These are phyloP conservation scores for Rhodotorula sp. DNA, from an alignment of 1,284 basidiomycete genomes.

Conservation along the genomic window DNA sequence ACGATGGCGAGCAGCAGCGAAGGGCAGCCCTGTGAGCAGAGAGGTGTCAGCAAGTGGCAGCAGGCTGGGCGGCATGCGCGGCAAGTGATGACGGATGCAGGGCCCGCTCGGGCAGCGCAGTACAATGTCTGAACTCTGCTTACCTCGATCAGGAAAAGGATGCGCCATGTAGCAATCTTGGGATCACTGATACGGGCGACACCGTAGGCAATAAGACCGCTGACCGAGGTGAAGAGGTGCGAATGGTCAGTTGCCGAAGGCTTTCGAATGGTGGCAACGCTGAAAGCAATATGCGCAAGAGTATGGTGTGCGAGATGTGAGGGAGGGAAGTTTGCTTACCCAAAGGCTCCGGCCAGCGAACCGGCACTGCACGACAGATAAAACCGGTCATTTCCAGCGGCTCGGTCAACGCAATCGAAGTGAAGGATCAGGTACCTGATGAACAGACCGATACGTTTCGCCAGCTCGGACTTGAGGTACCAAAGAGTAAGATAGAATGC, in stretches of 20 bases:
- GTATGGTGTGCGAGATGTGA: too few relatives aligned
- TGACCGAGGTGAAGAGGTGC: background rate
- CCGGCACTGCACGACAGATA: constrained; percentile 40
- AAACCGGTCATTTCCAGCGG: too few relatives aligned
- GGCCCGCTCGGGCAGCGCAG: too few relatives aligned
- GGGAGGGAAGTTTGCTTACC: constrained; percentile 1
- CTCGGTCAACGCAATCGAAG: too few relatives aligned
- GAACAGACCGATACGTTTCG: constrained; percentile 53
- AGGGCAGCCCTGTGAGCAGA: constrained; percentile 56
- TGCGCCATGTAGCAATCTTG: constrained; percentile 21
- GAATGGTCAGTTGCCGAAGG: too few relatives aligned
- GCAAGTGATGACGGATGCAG: too few relatives aligned
- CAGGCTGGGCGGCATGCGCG: too few relatives aligned
- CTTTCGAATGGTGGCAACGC: too few relatives aligned
- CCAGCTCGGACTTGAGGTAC: constrained; percentile 52
- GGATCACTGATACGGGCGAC: constrained; percentile 48
- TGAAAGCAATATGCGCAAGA: too few relatives aligned
- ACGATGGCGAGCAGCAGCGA: constrained; percentile 66
- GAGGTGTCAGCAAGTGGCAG: too few relatives aligned
- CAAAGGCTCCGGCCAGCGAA: constrained; percentile 52
- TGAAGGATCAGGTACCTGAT: constrained; percentile 38
- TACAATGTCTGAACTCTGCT: too few relatives aligned
- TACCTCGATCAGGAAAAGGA: constrained; percentile 65
- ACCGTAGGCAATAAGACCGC: constrained; percentile 49
- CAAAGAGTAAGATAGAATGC: constrained; percentile 44